Conservation (phyloP, 2,329 filamentous ascomycete species). For the Arthrobotrys musiformis region DNA sequence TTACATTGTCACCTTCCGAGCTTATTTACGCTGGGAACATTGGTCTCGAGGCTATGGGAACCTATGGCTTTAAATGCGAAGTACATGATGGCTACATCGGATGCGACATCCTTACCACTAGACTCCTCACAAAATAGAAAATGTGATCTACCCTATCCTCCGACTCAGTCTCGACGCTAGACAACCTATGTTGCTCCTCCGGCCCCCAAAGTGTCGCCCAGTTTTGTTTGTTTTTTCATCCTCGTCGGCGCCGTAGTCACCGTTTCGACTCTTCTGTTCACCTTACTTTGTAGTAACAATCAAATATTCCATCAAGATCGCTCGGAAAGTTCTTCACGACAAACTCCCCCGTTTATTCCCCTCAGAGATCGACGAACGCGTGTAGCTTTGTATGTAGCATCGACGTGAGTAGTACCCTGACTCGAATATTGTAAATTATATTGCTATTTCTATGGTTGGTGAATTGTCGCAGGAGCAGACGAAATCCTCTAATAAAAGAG, state of each 20-base stretch:
- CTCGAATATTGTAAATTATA: neutral
- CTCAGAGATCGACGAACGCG: neutral
- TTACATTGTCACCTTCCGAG: neutral
- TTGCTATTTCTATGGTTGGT: slow-evolving; percentile 5
- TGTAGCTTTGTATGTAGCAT: neutral
- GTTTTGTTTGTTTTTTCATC: neutral
- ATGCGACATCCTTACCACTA: neutral
- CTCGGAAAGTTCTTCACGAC: too few species aligned
- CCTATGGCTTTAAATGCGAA: too few species aligned
- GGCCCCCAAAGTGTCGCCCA: too few species aligned
- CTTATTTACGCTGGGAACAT: neutral
- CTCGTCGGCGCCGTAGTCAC: neutral
- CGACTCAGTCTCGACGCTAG: too few species aligned
- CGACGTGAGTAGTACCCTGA: slow-evolving; percentile 3
- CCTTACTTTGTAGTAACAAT: neutral
- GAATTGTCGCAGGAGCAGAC: neutral
- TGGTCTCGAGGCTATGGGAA: too few species aligned
- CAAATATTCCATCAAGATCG: neutral
- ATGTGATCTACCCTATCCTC: too few species aligned
- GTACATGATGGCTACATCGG: neutral
- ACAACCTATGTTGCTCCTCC: too few species aligned
- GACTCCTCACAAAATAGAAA: too few species aligned
- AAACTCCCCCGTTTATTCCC: neutral
- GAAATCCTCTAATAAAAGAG: neutral
- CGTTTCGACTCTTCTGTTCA: neutral